Evolutionary conservation across 352 stramenopile species (phyloP), one percentile per base, ranked within the genome.

Genomic region (Blastocystis sp.): DNA sequence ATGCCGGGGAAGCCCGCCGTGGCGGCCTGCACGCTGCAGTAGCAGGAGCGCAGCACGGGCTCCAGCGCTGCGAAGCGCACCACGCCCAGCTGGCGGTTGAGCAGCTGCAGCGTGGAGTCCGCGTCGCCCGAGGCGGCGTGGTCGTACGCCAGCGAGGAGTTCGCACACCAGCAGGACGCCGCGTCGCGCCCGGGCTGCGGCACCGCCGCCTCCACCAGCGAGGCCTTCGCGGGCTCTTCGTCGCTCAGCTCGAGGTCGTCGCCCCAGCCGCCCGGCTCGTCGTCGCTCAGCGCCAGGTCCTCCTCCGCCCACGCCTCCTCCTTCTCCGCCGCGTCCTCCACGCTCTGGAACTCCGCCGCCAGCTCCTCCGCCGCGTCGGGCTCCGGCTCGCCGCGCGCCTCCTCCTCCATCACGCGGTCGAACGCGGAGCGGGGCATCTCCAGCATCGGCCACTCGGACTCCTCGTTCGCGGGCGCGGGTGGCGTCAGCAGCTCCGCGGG

Each of bases 41-140:
- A 96, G 14, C 95, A 90, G 34, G 92, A 91, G 66, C 96, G 76
- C 89, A 97, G 96, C 65, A 93, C 91, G 0, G 92, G 90, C 91
- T 98, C 96, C 48, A 99, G 91, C n/a, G 94, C 92, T 78, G 94
- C 92, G 84, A 99, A 98, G 89, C 98, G 97, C 86, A 97, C 96
- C 0, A 97, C 95, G 48, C 96, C 96, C 89, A 99, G 98, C 92
- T 99, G 97, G 28, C 96, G 93, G 90, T 98, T 96, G 81, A 99
- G 92, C 66, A 99, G 90, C 90, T 98, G 94, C 94, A 98, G 97
- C 14, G 96, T 95, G 28, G 95, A 97, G 82, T 96, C 92, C 65
- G 98, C 96, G 61, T 93, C 95, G 5, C 97, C 97, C 45, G 96
- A 96, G 34, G 96, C 96, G 43, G 95, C 94, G 90, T 99, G 97